A percentile compares a stretch with the other conserved stretches of the same genome.
Evolutionary conservation across 164 flowering plant genomes (phyloP).

Genomic region (Vitis labrusca): DNA sequence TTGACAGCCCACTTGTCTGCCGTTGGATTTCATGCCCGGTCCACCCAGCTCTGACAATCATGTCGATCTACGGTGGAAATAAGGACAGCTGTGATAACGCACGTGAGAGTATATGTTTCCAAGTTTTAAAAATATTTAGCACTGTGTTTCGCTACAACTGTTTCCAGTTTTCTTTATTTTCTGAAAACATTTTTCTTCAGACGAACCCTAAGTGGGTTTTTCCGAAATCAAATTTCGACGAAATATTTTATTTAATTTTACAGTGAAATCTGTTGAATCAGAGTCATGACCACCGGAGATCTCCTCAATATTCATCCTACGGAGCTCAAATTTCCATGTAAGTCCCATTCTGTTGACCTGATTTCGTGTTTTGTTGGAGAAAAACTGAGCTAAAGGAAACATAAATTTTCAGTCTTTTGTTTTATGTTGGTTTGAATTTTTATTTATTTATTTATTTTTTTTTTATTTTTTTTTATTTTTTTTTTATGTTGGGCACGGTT

Average conservation of each 20-base stretch:
- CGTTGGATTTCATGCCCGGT: too few relatives aligned
- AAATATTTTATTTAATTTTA: too few relatives aligned
- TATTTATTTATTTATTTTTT: too few relatives aligned
- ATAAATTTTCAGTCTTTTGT: neutral
- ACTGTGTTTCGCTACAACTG: neutral
- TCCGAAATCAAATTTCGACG: too few relatives aligned
- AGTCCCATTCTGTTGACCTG: slow-evolving; percentile 3
- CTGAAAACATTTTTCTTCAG: too few relatives aligned
- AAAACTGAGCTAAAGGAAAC: too few relatives aligned
- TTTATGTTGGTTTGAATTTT: neutral
- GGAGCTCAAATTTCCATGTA: slow-evolving; percentile 40
- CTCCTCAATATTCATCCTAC: slow-evolving; percentile 30
- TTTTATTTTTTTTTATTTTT: neutral
- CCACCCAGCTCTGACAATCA: too few relatives aligned
- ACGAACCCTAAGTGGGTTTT: too few relatives aligned
- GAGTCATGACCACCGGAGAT: slow-evolving; percentile 25
- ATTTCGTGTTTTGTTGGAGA: too few relatives aligned
- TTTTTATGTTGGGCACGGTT: neutral
- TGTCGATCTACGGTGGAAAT: neutral
- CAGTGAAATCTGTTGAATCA: too few relatives aligned
- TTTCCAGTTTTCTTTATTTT: neutral
- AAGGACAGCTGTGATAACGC: too few relatives aligned
- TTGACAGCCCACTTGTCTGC: too few relatives aligned
- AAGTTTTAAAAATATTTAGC: neutral
- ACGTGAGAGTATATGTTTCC: neutral